Percentiles rank a stretch among this genome's conserved stretches.
phyloP scores from a whole-genome alignment of 768 basidiomycete genomes.

The Cystofilobasidium ferigula region DNA sequence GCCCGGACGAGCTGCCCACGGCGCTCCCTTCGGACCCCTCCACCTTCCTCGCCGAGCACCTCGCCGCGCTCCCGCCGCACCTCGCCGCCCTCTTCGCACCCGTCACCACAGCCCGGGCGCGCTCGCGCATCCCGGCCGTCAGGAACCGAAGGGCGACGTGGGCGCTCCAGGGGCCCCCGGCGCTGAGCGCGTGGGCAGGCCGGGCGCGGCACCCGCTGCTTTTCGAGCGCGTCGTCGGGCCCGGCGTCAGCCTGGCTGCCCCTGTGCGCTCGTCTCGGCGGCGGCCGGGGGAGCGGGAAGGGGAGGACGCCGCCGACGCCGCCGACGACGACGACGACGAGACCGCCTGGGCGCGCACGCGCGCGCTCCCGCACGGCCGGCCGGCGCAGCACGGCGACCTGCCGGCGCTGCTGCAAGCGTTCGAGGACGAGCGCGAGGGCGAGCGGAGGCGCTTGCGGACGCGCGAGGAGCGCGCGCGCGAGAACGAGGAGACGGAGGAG shows the following conservation, averaged over 20 bases:
- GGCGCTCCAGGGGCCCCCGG: background rate
- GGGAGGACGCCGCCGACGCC: no score
- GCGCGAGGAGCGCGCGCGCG: background rate
- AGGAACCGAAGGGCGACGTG: background rate
- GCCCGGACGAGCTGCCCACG: background rate
- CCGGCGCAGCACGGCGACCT: slow-evolving; percentile 6
- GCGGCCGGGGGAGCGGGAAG: no score
- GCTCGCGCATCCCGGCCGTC: background rate
- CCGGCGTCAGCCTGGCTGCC: background rate
- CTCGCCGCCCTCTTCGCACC: background rate
- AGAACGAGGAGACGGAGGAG: slow-evolving; percentile 8
- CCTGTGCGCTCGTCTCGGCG: background rate
- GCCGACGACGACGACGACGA: background rate
- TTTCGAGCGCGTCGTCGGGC: slow-evolving; percentile 7
- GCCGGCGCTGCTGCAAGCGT: slow-evolving; percentile 2
- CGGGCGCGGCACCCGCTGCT: slow-evolving; percentile 5
- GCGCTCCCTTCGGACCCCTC: background rate
- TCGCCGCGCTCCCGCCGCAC: background rate
- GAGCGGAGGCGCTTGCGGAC: background rate
- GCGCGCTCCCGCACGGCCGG: background rate
- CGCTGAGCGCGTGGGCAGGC: background rate
- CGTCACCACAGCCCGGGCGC: background rate
- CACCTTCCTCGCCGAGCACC: background rate
- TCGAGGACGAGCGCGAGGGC: slow-evolving; percentile 12
- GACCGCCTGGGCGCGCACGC: background rate